Evolutionary conservation across 2,329 filamentous ascomycete genomes (phyloP), one percentile per base, ranked within the genome.

Genomic region (Trichophyton mentagrophytes): DNA sequence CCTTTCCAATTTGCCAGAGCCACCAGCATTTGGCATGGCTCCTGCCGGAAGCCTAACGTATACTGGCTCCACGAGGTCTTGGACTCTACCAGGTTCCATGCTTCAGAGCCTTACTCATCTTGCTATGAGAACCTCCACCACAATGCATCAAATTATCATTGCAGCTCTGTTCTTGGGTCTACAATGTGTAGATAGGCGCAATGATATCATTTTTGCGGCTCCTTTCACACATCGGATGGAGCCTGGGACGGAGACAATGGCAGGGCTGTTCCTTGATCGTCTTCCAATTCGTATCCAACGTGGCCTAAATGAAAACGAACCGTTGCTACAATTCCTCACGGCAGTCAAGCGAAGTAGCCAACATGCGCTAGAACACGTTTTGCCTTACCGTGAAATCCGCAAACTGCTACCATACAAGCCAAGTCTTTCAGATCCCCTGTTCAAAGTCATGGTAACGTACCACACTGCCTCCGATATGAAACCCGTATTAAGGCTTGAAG

Each of bases 221-320:
- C 56, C 56, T 8, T 58, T 40, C 36, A 58, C 38, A 5, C 56
- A 58, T 17, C 56, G 56, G 15, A 58, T 42, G n/a, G 56, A 58
- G 44, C 17, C 8, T 25, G 56, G 56, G 30, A 58, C 56, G 9
- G 56, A 58, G 15, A 27, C 15, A 30, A 59, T 53, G 22, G 51
- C 40, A 44, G 22, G 38, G 17, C 55, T 57, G 27, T 44, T 61
- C 30, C 57, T 38, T 38, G 30, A 56, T 53, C 36, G 47, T 61
- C 25, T 64, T 61, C 55, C 65, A 62, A 60, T 25, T 57, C 11
- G 46, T 60, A 7, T 44, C 40, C 40, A n/a, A 15, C 8, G 40
- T 17, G n/a, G 1, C 20, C 15, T n/a, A n/a, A n/a, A 44, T n/a
- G 40, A 17, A 44, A 8, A 1, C 4, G 40, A 44, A n/a, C 20